Evolutionary conservation across 768 basidiomycete genomes (phyloP), one percentile per base, ranked within the genome.

Genomic region (button mushroom (Agaricus bisporus)): DNA sequence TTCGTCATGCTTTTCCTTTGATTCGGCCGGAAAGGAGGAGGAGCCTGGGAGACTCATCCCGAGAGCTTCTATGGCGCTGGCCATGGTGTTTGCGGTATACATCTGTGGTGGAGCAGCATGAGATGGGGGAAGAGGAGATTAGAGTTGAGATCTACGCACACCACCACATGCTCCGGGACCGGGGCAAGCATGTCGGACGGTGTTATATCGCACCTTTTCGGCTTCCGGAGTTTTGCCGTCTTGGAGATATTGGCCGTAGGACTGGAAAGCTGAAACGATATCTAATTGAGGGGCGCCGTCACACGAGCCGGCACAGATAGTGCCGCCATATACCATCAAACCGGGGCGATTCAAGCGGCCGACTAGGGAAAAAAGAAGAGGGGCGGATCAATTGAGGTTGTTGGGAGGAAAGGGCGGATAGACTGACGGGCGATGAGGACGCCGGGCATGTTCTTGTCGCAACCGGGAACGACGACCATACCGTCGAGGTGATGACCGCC

Each of bases 381-480:
- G 35, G 22, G 43, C 44, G 41, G 50, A 42, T 48, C 37, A 49
- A 43, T 38, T 26, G 20, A 42, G 18, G 22, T 22, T 22, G 22
- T 22, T 22, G 22, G 41, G 38, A 1, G 36, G 28, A 42, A 18
- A 18, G 43, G 32, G 49, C 18, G 26, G 36, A 49, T 7, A 48
- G 18, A 47, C 89, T 72, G 63, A 92, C 91, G 82, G 45, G 93
- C 97, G 81, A 99, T 99, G 61, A 98, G 76, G 36, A 97, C 95
- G 57, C 97, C 97, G n/a, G 97, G 97, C 95, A 99, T 98, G 73
- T 99, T 99, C 74, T 99, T 99, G 76, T 99, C 95, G 66, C 93
- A 98, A 38, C 95, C 97, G 18, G 97, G 97, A 49, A 99, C 78
- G 55, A 92, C 93, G 37, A 98, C 92, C 88, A 97, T 91, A 38